Evolutionary conservation across 805 yeast genomes (phyloP).

Genomic region (Cyberlindnera japonica): DNA sequence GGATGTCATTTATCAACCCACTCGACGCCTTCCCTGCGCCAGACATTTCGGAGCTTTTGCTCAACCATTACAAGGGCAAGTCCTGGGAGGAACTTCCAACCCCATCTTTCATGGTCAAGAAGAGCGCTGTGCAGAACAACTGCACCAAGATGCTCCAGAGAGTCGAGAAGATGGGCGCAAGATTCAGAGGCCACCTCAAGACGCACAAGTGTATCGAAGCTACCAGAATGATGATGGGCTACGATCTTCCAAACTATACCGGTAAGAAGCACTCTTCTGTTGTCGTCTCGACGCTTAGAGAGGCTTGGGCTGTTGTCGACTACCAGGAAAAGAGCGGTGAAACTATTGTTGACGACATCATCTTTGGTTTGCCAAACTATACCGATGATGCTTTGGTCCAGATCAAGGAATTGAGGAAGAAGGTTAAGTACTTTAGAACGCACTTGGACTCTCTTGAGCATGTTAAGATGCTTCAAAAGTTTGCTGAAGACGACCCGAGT

Average conservation of each 20-base stretch:
- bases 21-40: slow-evolving; percentile 18
- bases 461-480: slow-evolving; percentile 42
- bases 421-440: slow-evolving; percentile 44
- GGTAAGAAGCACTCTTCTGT: slow-evolving; percentile 42
- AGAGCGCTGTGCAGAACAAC: slow-evolving; percentile 36
- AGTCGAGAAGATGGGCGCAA: slow-evolving; percentile 34
- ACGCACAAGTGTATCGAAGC: slow-evolving; percentile 72
- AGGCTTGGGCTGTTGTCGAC: slow-evolving; percentile 51
- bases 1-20: slow-evolving; percentile 18
- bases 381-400: slow-evolving; percentile 45
- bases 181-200: slow-evolving; percentile 69
- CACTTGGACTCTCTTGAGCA: slow-evolving; percentile 64
- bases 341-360: slow-evolving; percentile 40
- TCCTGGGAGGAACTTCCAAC: slow-evolving; percentile 48
- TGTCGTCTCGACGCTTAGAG: slow-evolving; percentile 66
- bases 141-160: slow-evolving; percentile 44
- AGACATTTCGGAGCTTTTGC: slow-evolving; percentile 12
- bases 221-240: slow-evolving; percentile 48
- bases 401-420: slow-evolving; percentile 39
- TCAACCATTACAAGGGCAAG: slow-evolving; percentile 38
- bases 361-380: slow-evolving; percentile 58
- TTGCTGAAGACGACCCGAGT: slow-evolving; percentile 25
- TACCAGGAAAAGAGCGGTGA: slow-evolving; percentile 29
- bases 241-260: slow-evolving; percentile 30
- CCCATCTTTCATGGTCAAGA: slow-evolving; percentile 53